Percentiles rank a stretch among this genome's conserved stretches.
phyloP scores from a whole-genome alignment of 1,139 yeast species.

The Candida glucosophila region DNA sequence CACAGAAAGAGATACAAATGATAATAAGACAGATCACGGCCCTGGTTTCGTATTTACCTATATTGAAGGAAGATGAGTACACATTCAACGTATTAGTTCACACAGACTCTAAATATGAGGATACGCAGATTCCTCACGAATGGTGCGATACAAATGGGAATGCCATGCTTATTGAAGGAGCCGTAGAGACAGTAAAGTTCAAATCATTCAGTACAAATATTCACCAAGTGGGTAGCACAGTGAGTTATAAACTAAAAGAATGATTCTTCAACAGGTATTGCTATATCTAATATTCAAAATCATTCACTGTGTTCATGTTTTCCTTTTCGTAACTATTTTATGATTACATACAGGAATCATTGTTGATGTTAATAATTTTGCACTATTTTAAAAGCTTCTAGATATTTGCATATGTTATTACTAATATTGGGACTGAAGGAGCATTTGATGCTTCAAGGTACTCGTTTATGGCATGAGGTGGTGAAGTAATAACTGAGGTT shows the following conservation, averaged over 20 bases:
- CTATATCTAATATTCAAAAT: no score
- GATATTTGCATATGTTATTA: neutral
- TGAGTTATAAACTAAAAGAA: constrained; percentile 47
- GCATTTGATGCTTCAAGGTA: neutral
- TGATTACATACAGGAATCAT: neutral
- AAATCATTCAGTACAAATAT: constrained; percentile 60
- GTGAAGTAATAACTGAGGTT: no score
- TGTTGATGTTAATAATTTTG: neutral
- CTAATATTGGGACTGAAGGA: neutral
- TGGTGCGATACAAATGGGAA: constrained; percentile 74
- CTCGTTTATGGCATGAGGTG: no score
- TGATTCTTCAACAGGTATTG: neutral
- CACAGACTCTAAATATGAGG: constrained; percentile 60
- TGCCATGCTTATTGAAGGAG: constrained; percentile 46
- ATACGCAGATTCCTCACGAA: constrained; percentile 54
- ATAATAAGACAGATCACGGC: constrained; percentile 86
- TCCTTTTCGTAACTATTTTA: no score
- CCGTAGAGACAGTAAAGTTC: constrained; percentile 62
- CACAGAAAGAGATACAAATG: constrained; percentile 73
- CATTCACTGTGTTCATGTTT: no score
- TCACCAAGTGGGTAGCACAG: constrained; percentile 70
- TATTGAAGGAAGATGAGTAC: constrained; percentile 55
- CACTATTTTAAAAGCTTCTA: neutral
- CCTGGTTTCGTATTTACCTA: constrained; percentile 77
- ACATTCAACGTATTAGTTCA: constrained; percentile 85